Percentiles rank a stretch among this genome's conserved stretches.
phyloP scores from a whole-genome alignment of 1,139 yeast species.

The Entelexis sorbosivorans region DNA sequence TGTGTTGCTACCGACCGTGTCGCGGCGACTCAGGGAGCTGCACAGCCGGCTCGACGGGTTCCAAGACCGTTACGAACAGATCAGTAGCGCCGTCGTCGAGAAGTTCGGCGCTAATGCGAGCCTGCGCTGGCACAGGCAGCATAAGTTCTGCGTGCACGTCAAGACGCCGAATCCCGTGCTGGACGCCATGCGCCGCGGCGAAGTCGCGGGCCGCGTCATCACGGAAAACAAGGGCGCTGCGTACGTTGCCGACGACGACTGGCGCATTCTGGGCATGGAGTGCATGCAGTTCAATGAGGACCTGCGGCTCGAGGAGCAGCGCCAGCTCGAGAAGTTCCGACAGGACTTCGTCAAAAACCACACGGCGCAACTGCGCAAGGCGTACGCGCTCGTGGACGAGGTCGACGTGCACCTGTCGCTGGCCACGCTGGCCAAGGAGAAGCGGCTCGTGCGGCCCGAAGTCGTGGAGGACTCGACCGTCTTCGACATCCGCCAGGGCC shows the following conservation, averaged over 20 bases:
- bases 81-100: conserved; percentile 22
- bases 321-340: conserved; percentile 38
- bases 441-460: conserved; percentile 54
- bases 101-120: conserved; percentile 23
- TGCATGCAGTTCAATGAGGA: conserved; percentile 19
- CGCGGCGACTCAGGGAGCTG: conserved; percentile 24
- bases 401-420: conserved; percentile 68
- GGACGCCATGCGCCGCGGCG: background rate
- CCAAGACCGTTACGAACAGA: conserved; percentile 19
- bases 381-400: conserved; percentile 45
- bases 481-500: conserved; percentile 39
- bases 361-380: conserved; percentile 37
- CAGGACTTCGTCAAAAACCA: conserved; percentile 32
- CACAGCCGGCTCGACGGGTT: conserved; percentile 23
- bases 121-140: conserved; percentile 31
- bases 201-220: background rate
- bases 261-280: conserved; percentile 21
- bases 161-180: conserved; percentile 3
- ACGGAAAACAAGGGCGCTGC: conserved; percentile 23
- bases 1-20: conserved; percentile 24
- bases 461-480: conserved; percentile 34
- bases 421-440: conserved; percentile 56
- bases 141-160: conserved; percentile 28
- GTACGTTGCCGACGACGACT: conserved; percentile 18
- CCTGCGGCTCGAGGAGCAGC: conserved; percentile 36